phyloP scores from a whole-genome alignment of 2,329 filamentous ascomycete species.

The Colletotrichum phormii region DNA sequence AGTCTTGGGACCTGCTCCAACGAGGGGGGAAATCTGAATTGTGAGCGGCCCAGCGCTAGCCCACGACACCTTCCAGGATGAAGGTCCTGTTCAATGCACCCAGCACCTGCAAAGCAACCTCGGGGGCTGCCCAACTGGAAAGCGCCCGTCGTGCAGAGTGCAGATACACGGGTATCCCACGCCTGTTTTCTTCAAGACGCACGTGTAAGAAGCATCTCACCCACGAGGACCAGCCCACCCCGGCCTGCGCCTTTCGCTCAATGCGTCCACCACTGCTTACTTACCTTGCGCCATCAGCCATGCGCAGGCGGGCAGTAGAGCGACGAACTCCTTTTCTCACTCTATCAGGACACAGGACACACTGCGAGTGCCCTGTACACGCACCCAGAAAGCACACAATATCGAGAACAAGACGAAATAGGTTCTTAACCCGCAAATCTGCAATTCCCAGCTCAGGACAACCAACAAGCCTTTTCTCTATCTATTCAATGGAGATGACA shows the following conservation, averaged over 20 bases:
- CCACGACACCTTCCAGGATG: background rate
- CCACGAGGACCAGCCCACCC: background rate
- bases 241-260: background rate
- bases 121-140: background rate
- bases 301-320: too few relatives aligned
- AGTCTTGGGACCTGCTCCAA: conserved; percentile 1
- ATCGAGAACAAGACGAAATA: background rate
- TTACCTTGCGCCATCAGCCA: background rate
- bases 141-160: background rate
- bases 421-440: too few relatives aligned
- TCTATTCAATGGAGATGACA: background rate
- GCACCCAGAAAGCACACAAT: background rate
- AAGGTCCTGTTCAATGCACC: background rate
- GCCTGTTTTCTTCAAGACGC: background rate
- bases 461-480: background rate
- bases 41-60: background rate
- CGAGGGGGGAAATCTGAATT: conserved; percentile 4
- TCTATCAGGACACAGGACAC: background rate
- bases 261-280: background rate
- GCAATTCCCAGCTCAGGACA: background rate
- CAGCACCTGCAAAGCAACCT: background rate
- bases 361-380: background rate
- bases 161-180: background rate
- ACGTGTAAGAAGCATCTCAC: conserved; percentile 6
- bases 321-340: background rate